These are phyloP conservation scores for Rhizopogon parksii DNA, from an alignment of 1,284 basidiomycete genomes.

Conservation along the genomic window DNA sequence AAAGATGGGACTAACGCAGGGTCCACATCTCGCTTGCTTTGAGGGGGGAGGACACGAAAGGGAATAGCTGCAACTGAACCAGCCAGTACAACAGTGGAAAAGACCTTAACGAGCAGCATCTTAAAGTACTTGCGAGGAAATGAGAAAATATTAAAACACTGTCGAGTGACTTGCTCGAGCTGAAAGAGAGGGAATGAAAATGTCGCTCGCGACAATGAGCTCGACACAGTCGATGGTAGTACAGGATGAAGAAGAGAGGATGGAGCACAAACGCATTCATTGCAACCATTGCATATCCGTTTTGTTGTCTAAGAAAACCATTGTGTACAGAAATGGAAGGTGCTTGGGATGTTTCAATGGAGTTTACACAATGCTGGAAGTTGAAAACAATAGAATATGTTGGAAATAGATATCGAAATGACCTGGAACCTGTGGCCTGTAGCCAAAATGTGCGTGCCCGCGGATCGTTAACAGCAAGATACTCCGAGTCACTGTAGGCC, in stretches of 20 bases:
- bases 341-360: not conserved
- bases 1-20: constrained; percentile 47
- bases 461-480: too few species aligned
- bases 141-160: not conserved
- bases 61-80: not conserved
- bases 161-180: constrained; percentile 1
- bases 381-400: too few species aligned
- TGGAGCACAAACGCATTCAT: not conserved
- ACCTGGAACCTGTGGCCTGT: not conserved
- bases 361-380: not conserved
- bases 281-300: not conserved
- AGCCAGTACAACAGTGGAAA: not conserved
- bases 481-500: too few species aligned
- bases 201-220: not conserved
- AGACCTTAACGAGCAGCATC: not conserved
- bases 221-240: not conserved
- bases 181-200: not conserved
- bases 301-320: not conserved
- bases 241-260: not conserved
- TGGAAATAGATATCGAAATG: too few species aligned
- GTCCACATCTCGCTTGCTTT: constrained; percentile 39
- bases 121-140: not conserved
- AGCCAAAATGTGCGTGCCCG: too few species aligned
- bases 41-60: not conserved
- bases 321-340: not conserved